These are phyloP conservation scores for Thermomyces lanuginosus DNA, from an alignment of 2,329 filamentous ascomycete genomes.

Conservation along the genomic window DNA sequence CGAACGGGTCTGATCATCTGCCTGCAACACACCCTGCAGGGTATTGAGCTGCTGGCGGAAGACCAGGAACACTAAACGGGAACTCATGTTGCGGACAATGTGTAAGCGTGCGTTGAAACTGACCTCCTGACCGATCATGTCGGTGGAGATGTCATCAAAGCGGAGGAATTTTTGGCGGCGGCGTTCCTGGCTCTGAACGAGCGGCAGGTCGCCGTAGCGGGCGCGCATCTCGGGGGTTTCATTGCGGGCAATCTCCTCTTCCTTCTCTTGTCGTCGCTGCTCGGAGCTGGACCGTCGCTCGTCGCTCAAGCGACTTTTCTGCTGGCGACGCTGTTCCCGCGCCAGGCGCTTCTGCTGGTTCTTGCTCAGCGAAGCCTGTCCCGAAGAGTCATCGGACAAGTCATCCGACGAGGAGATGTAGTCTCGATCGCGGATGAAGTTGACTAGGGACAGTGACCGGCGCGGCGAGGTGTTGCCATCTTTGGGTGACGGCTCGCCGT, in stretches of 20 bases:
- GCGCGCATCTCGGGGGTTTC: slow-evolving; percentile 43
- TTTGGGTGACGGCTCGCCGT: too few relatives aligned
- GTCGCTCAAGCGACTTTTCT: slow-evolving; percentile 26
- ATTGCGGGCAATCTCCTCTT: slow-evolving; percentile 27
- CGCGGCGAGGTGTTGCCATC: slow-evolving; percentile 14
- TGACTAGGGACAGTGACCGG: slow-evolving; percentile 26
- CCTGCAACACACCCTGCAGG: slow-evolving; percentile 64
- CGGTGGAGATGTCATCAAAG: slow-evolving; percentile 36
- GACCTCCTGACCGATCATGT: slow-evolving; percentile 43
- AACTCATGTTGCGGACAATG: slow-evolving; percentile 64
- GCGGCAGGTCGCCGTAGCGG: slow-evolving; percentile 41
- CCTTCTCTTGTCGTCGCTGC: slow-evolving; percentile 23
- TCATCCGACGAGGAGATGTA: slow-evolving; percentile 30
- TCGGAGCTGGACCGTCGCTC: slow-evolving; percentile 28
- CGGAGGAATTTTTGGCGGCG: slow-evolving; percentile 32
- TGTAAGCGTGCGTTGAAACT: slow-evolving; percentile 58
- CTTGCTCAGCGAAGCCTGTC: slow-evolving; percentile 22
- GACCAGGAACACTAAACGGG: slow-evolving; percentile 68
- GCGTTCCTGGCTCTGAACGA: slow-evolving; percentile 42
- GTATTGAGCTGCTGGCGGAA: slow-evolving; percentile 72
- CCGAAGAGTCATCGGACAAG: slow-evolving; percentile 20
- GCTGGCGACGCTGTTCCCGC: slow-evolving; percentile 24
- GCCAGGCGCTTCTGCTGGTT: slow-evolving; percentile 30
- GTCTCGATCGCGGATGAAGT: slow-evolving; percentile 25
- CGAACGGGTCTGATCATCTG: slow-evolving; percentile 44